A percentile compares a stretch with the other conserved stretches of the same genome.
Conservation (phyloP, 192 early-diverging fungal species). For the Funneliformis geosporum region DNA sequence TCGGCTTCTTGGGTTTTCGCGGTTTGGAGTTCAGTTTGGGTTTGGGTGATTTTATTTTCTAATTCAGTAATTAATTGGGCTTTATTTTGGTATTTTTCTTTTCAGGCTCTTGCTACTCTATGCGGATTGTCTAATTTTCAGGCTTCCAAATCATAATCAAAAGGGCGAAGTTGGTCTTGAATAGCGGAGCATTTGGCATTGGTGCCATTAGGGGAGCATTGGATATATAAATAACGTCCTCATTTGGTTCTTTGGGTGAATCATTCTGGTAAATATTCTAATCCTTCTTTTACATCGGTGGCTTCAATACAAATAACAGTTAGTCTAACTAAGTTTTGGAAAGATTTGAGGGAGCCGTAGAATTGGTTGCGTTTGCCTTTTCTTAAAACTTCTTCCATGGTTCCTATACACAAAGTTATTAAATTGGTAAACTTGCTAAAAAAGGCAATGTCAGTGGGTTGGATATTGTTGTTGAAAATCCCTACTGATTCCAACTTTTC, state of each 20-base stretch:
- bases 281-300: not conserved
- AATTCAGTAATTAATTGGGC: not conserved
- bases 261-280: conserved; percentile 19
- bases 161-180: conserved; percentile 17
- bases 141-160: conserved; percentile 29
- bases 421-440: conserved; percentile 10
- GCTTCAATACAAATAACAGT: conserved; percentile 20
- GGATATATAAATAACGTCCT: not conserved
- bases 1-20: not conserved
- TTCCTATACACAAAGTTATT: not conserved
- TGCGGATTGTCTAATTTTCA: not conserved
- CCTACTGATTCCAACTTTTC: not conserved
- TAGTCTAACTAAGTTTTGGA: conserved; percentile 13
- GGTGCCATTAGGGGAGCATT: conserved; percentile 2
- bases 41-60: not conserved
- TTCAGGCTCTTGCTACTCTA: not conserved
- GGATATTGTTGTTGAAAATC: conserved; percentile 7
- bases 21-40: not conserved
- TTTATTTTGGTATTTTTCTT: too few relatives aligned
- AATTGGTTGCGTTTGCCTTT: conserved; percentile 10
- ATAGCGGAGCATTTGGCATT: conserved; percentile 7
- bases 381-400: not conserved
- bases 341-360: conserved; percentile 17
- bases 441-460: conserved; percentile 5
- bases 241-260: not conserved